phyloP scores from a whole-genome alignment of 1,284 basidiomycete species.

The Cryptococcus floricola region DNA sequence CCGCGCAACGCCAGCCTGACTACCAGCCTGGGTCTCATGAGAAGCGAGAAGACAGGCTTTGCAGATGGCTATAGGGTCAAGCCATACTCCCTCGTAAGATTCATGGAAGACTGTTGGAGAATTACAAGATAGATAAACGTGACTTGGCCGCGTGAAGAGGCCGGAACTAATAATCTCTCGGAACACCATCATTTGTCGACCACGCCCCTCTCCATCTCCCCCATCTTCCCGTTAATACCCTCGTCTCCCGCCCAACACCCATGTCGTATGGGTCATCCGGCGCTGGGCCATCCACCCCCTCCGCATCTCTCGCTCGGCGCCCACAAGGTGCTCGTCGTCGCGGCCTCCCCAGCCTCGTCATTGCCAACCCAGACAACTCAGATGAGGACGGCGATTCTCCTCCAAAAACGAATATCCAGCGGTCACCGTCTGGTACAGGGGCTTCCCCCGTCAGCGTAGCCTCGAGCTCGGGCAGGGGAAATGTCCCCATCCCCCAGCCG shows the following conservation, averaged over 20 bases:
- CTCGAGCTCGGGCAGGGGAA: constrained; percentile 8
- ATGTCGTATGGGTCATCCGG: constrained; percentile 4
- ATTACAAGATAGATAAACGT: no score
- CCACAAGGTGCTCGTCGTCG: constrained; percentile 36
- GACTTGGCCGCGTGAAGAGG: no score
- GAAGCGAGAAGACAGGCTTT: no score
- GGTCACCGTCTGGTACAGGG: constrained; percentile 11
- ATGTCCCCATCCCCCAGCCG: constrained; percentile 6
- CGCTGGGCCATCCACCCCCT: constrained; percentile 22
- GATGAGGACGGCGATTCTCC: constrained; percentile 29
- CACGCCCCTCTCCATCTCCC: no score
- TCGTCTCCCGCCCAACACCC: constrained; percentile 5
- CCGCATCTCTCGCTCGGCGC: constrained; percentile 16
- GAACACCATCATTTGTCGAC: no score
- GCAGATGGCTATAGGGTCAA: no score
- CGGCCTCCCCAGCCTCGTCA: constrained; percentile 27
- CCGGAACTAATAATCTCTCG: no score
- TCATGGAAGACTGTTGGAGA: no score
- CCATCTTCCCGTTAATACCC: not conserved
- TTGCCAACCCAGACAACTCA: constrained; percentile 46
- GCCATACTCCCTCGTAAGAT: no score
- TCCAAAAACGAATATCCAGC: not conserved
- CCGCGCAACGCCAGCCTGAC: no score
- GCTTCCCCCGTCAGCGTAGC: constrained; percentile 13
- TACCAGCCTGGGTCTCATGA: no score